Evolutionary conservation across 31 red algal genomes (phyloP), one percentile per base, ranked within the genome.

Genomic region (Endocladia muricata): DNA sequence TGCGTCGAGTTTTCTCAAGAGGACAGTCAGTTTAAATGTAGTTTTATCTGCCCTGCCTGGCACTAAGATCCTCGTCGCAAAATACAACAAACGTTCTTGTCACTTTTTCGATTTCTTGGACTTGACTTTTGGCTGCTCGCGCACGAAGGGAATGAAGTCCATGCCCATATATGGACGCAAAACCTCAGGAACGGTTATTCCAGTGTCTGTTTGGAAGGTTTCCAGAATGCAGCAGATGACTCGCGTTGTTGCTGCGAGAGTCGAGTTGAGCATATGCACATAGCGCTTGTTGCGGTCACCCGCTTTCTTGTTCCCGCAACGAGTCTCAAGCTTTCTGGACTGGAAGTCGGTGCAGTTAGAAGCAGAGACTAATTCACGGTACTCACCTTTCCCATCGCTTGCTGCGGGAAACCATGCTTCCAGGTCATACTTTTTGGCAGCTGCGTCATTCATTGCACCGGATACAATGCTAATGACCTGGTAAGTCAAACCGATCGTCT

Each of bases 201-300:
- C 96, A 23, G 55, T 69, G 7, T 90, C 88, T 21, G 82, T 88
- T 85, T 99, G 96, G 60, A 86, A 95, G 73, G 76, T 99, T 88
- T 99, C 96, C 42, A 99, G 38, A 56, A 99, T 92, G 61, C 86
- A 91, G 62, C 96, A 99, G 52, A 99, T 96, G 8, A 92, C 93
- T 40, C 96, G 70, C 17, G 83, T 95, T 19, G 92, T 95, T 23
- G 96, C 96, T 41, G 89, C 93, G 66, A 99, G 81, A 4, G 96
- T 99, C 35, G 92, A 93, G 78, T 99, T 99, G 35, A 99, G 65
- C 96, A 99, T 99, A 55, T 99, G 96, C 74, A 99, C 96, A 55
- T 88, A 99, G 47, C 72, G 54, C 64, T 85, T 90, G 32, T 93
- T 91, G 17, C 59, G 68, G n/a, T 93, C 92, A 23, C 92, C 96